Conservation (phyloP, 352 stramenopile genomes). For the Globisporangium mamillatum region DNA sequence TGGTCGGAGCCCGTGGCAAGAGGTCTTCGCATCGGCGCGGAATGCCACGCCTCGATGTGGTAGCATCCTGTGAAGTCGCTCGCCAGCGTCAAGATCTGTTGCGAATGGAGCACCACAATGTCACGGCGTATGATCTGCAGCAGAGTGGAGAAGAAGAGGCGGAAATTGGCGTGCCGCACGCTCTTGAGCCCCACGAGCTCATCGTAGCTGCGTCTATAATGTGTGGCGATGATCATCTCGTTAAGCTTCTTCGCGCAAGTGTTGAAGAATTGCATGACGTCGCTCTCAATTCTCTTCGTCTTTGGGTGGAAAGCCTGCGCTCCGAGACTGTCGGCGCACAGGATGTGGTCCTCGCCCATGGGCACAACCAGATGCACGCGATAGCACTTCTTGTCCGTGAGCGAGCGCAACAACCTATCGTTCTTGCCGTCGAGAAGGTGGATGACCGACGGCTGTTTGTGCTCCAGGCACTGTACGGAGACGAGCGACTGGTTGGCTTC, state of each 20-base stretch:
- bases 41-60: constrained; percentile 53
- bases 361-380: constrained; percentile 38
- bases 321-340: constrained; percentile 61
- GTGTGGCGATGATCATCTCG: constrained; percentile 32
- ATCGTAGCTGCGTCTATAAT: constrained; percentile 43
- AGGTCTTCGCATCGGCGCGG: constrained; percentile 26
- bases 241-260: constrained; percentile 30
- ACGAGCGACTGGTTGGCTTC: constrained; percentile 31
- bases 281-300: constrained; percentile 39
- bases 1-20: constrained; percentile 28
- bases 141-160: constrained; percentile 32
- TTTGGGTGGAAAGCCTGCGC: constrained; percentile 40
- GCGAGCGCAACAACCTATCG: constrained; percentile 20
- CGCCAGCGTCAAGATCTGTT: constrained; percentile 63
- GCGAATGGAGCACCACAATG: constrained; percentile 52
- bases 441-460: constrained; percentile 30
- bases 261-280: constrained; percentile 51
- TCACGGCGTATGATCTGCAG: constrained; percentile 47
- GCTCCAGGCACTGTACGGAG: constrained; percentile 43
- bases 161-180: constrained; percentile 36
- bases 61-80: constrained; percentile 63
- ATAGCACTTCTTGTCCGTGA: constrained; percentile 29
- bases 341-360: constrained; percentile 51
- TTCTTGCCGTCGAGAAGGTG: constrained; percentile 28
- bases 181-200: constrained; percentile 35